These are phyloP conservation scores for Amaranthus hypochondriacus DNA, from an alignment of 148 eudicot species.

Conservation along the genomic window DNA sequence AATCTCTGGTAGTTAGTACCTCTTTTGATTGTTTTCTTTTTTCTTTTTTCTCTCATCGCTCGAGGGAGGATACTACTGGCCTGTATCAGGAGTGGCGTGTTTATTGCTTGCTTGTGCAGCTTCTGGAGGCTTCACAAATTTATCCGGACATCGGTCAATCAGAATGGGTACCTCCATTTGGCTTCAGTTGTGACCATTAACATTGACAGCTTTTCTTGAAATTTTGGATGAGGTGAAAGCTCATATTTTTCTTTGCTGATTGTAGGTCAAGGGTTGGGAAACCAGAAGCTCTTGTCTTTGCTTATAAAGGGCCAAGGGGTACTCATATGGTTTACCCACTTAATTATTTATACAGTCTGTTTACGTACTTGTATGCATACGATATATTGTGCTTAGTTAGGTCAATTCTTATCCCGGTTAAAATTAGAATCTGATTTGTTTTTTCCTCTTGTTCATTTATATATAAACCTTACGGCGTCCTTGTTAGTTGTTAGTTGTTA, in stretches of 20 bases:
- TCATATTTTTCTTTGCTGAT: constrained; percentile 11
- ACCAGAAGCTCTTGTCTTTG: constrained; percentile 9
- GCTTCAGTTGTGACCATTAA: constrained; percentile 11
- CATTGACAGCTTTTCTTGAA: not conserved
- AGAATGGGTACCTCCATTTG: constrained; percentile 8
- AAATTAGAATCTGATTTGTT: not conserved
- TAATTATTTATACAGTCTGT: not conserved
- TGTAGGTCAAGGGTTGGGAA: constrained; percentile 12
- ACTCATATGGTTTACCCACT: not conserved
- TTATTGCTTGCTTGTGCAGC: constrained; percentile 7
- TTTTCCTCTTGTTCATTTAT: not conserved
- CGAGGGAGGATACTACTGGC: constrained; percentile 2
- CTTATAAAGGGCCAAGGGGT: constrained; percentile 4
- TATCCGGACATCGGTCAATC: not conserved
- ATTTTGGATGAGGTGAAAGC: constrained; percentile 4
- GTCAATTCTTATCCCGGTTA: not conserved
- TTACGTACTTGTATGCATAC: not conserved
- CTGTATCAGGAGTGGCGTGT: constrained; percentile 10
- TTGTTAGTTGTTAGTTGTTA: not conserved
- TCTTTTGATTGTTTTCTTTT: constrained; percentile 18
- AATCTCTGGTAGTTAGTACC: constrained; percentile 7
- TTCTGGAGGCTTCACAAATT: constrained; percentile 7
- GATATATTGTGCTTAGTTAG: not conserved
- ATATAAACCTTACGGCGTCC: no score
- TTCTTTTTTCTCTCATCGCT: not conserved